Conservation (phyloP, 345 rosid species). For the Melaleuca alternifolia region DNA sequence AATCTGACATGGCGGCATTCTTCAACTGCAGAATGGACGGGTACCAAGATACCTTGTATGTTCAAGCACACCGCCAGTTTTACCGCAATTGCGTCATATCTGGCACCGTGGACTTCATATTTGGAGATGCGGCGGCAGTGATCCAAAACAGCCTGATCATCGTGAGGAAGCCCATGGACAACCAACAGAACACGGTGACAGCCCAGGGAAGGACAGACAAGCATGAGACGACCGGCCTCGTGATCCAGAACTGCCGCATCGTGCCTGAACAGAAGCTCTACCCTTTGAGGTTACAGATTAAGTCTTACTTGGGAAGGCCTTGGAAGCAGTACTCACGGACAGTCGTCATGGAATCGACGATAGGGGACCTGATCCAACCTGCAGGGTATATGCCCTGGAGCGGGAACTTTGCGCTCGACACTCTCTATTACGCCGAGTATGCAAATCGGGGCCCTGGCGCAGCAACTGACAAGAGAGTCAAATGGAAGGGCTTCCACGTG, state of each 20-base stretch:
- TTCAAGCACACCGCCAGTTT: constrained; percentile 41
- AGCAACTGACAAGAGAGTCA: constrained; percentile 18
- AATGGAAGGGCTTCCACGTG: constrained; percentile 35
- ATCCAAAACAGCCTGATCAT: constrained; percentile 47
- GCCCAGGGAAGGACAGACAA: constrained; percentile 25
- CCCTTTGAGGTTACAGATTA: constrained; percentile 12
- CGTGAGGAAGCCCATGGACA: constrained; percentile 29
- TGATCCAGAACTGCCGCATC: constrained; percentile 54
- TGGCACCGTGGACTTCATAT: constrained; percentile 50
- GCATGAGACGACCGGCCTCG: constrained; percentile 21
- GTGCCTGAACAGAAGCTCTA: constrained; percentile 36
- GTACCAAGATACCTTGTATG: constrained; percentile 37
- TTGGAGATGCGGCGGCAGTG: constrained; percentile 23
- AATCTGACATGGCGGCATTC: constrained; percentile 34
- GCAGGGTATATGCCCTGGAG: constrained; percentile 40
- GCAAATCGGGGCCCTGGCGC: constrained; percentile 47
- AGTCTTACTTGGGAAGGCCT: constrained; percentile 44
- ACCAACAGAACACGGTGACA: constrained; percentile 37
- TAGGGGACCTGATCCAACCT: constrained; percentile 46
- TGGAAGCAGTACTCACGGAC: constrained; percentile 40
- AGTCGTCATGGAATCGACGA: constrained; percentile 34
- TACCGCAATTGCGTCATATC: constrained; percentile 48
- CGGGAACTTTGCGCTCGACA: constrained; percentile 15
- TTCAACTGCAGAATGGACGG: constrained; percentile 52
- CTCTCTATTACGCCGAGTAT: constrained; percentile 38